These are phyloP conservation scores for Solanum clarkiae DNA, from an alignment of 257 asterid genomes.

Conservation along the genomic window DNA sequence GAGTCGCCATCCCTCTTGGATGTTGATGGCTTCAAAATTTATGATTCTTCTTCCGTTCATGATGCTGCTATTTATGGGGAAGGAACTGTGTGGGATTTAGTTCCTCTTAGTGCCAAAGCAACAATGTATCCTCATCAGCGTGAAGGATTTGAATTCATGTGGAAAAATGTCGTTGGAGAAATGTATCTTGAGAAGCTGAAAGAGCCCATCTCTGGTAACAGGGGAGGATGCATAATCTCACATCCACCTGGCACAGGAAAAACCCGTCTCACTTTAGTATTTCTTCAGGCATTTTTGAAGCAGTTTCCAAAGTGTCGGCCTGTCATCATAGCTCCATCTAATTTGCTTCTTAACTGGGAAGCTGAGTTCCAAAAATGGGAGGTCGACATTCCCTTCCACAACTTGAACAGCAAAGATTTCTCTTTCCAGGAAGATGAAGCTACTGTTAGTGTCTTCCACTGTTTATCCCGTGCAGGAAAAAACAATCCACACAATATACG, in stretches of 20 bases:
- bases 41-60: neutral
- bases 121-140: constrained; percentile 53
- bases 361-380: constrained; percentile 51
- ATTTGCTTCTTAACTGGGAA: constrained; percentile 72
- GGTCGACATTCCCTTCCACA: constrained; percentile 40
- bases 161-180: constrained; percentile 63
- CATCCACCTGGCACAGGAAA: constrained; percentile 95
- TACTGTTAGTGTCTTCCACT: neutral
- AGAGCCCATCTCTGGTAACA: constrained; percentile 8
- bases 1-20: neutral
- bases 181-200: constrained; percentile 26
- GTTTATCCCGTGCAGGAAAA: constrained; percentile 1
- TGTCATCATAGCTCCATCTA: constrained; percentile 56
- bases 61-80: neutral
- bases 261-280: constrained; percentile 51
- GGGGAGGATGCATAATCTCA: constrained; percentile 72
- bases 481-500: constrained; percentile 8
- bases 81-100: constrained; percentile 49
- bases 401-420: constrained; percentile 29
- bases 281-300: constrained; percentile 46
- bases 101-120: constrained; percentile 20
- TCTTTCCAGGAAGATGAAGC: constrained; percentile 17
- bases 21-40: constrained; percentile 1
- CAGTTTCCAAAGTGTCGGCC: constrained; percentile 50
- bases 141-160: constrained; percentile 58